phyloP scores from a whole-genome alignment of 2,329 filamentous ascomycete genomes.

The Aspergillus quadricinctus region DNA sequence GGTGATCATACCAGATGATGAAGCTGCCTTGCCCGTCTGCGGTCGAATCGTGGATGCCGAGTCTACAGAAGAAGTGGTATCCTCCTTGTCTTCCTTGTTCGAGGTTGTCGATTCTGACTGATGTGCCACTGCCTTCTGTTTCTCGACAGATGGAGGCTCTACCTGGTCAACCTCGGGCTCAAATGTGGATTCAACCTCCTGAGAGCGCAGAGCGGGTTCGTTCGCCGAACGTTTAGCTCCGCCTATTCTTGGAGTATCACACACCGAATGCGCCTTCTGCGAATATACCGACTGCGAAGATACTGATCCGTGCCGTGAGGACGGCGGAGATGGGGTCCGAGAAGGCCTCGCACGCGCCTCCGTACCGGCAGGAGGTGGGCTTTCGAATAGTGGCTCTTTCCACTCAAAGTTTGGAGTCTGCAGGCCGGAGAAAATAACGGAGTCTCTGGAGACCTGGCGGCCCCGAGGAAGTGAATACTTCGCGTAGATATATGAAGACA shows the following conservation, averaged over 20 bases:
- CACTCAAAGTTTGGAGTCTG: slow-evolving; percentile 57
- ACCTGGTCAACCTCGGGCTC: slow-evolving; percentile 5
- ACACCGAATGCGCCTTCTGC: slow-evolving; percentile 25
- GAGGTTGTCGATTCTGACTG: slow-evolving; percentile 12
- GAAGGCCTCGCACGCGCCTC: slow-evolving; percentile 18
- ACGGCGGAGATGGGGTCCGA: slow-evolving; percentile 32
- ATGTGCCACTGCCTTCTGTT: slow-evolving; percentile 3
- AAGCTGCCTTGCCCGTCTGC: slow-evolving; percentile 27
- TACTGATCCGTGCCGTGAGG: slow-evolving; percentile 14
- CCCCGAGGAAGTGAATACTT: slow-evolving; percentile 81
- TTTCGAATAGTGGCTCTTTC: slow-evolving; percentile 54
- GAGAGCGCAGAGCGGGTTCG: slow-evolving; percentile 4
- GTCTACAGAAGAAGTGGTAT: slow-evolving; percentile 52
- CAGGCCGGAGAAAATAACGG: slow-evolving; percentile 54
- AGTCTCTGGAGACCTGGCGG: slow-evolving; percentile 68
- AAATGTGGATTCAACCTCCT: slow-evolving; percentile 2
- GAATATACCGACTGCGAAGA: slow-evolving; percentile 18
- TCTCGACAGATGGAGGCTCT: slow-evolving; percentile 4
- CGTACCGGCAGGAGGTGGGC: slow-evolving; percentile 30
- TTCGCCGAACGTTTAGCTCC: slow-evolving; percentile 13
- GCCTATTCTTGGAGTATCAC: slow-evolving; percentile 20
- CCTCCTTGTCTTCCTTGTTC: slow-evolving; percentile 27
- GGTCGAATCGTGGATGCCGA: slow-evolving; percentile 61
- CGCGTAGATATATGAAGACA: slow-evolving; percentile 78
- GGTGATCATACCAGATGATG: slow-evolving; percentile 26